Evolutionary conservation across 805 yeast species (phyloP).

Genomic region (Teunomyces atbi): DNA sequence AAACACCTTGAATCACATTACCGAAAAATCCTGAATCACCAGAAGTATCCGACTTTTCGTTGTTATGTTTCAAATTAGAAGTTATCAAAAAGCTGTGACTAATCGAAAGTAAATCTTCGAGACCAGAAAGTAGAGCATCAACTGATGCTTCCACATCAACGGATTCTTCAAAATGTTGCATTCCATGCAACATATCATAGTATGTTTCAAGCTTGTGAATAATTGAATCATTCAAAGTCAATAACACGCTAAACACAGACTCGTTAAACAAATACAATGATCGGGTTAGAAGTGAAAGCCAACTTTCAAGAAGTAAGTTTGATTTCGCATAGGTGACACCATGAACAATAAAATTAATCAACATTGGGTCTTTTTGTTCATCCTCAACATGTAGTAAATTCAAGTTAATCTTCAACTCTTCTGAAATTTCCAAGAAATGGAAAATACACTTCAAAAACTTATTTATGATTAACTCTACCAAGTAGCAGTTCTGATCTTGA

Average conservation of each 20-base stretch:
- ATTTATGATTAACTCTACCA: constrained; percentile 28
- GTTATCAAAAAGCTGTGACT: constrained; percentile 54
- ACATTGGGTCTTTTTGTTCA: constrained; percentile 27
- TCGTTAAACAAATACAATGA: constrained; percentile 51
- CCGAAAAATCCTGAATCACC: constrained; percentile 57
- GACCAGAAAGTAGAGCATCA: constrained; percentile 52
- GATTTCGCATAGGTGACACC: constrained; percentile 48
- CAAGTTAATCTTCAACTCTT: constrained; percentile 25
- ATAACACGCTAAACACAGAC: constrained; percentile 53
- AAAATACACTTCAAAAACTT: constrained; percentile 27
- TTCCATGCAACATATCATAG: constrained; percentile 25
- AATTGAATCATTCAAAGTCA: constrained; percentile 52
- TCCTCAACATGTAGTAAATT: constrained; percentile 30
- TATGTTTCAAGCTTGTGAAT: constrained; percentile 36
- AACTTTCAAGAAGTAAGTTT: constrained; percentile 42
- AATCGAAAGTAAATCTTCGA: constrained; percentile 62
- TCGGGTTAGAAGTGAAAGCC: constrained; percentile 51
- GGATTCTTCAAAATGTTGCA: constrained; percentile 12
- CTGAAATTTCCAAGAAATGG: constrained; percentile 29
- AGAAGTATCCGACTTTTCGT: constrained; percentile 12
- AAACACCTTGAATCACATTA: constrained; percentile 74
- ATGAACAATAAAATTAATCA: constrained; percentile 46
- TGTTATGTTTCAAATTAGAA: constrained; percentile 22
- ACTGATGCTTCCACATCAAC: constrained; percentile 41
- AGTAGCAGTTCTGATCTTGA: constrained; percentile 8